phyloP scores from a whole-genome alignment of 2,329 filamentous ascomycete genomes.

The Verruconis gallopava region DNA sequence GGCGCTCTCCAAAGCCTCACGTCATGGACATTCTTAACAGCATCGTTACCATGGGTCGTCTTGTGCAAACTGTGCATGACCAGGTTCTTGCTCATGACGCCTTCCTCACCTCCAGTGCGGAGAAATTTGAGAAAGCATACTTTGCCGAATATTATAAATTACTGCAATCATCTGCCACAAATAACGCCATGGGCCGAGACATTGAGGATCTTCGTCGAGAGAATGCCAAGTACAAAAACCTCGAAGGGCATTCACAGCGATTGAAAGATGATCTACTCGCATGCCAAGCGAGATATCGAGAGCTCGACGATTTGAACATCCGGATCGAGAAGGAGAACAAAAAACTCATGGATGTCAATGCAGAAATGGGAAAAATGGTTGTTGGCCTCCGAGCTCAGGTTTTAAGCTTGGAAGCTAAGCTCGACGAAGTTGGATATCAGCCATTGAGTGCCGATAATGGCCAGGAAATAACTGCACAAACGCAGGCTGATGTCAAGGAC shows the following conservation, averaged over 20 bases:
- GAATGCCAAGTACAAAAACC: background rate
- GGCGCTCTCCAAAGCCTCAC: conserved; percentile 1
- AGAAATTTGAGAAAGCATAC: conserved; percentile 1
- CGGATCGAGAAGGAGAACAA: background rate
- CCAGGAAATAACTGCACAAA: background rate
- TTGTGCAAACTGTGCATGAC: conserved; percentile 2
- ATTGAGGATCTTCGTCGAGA: background rate
- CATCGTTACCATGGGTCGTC: conserved; percentile 1
- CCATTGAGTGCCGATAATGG: background rate
- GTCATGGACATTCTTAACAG: background rate
- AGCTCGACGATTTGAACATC: background rate
- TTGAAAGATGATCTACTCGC: conserved; percentile 2
- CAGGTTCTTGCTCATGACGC: background rate
- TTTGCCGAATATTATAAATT: conserved; percentile 2
- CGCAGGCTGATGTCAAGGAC: conserved; percentile 1
- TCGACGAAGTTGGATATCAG: background rate
- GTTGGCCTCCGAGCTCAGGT: background rate
- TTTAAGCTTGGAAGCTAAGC: background rate
- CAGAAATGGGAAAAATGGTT: background rate
- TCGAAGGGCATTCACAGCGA: background rate
- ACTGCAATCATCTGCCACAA: background rate
- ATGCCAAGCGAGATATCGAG: conserved; percentile 1
- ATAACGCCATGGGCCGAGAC: background rate
- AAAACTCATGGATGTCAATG: background rate
- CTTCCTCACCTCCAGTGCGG: background rate